Evolutionary conservation across 2,329 filamentous ascomycete genomes (phyloP).

Genomic region (Fusarium sp.): DNA sequence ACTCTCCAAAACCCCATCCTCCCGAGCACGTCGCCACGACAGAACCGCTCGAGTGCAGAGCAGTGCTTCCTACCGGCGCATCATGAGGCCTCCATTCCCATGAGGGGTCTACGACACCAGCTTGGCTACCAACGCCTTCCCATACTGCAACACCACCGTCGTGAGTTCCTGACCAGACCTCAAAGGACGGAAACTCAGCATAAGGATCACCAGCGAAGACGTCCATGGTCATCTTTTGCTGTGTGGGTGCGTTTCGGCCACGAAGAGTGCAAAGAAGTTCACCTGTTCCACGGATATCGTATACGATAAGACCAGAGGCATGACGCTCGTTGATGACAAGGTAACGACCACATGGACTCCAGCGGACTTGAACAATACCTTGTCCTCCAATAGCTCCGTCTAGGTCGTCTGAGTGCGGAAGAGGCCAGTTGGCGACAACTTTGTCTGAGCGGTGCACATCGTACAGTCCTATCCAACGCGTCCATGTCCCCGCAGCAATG

Average conservation of each 20-base stretch:
- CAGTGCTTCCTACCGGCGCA: conserved; percentile 64
- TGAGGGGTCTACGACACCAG: conserved; percentile 60
- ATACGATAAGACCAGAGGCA: conserved; percentile 69
- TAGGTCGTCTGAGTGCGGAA: conserved; percentile 72
- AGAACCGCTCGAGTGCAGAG: conserved; percentile 68
- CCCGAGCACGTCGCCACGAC: conserved; percentile 71
- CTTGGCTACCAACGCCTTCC: conserved; percentile 67
- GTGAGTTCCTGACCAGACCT: conserved; percentile 73
- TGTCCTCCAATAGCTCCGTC: conserved; percentile 73
- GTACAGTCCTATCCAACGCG: conserved; percentile 73
- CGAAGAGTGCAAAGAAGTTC: conserved; percentile 68
- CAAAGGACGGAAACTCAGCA: conserved; percentile 61
- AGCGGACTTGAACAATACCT: conserved; percentile 73
- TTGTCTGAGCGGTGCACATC: conserved; percentile 69
- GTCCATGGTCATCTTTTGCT: conserved; percentile 71
- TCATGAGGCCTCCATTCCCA: conserved; percentile 67
- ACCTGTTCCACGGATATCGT: conserved; percentile 73
- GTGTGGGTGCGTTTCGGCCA: conserved; percentile 65
- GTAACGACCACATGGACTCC: conserved; percentile 76
- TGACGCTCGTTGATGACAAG: conserved; percentile 74
- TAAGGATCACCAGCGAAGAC: conserved; percentile 62
- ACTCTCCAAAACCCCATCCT: conserved; percentile 59
- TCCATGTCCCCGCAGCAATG: conserved; percentile 75
- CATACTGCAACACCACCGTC: conserved; percentile 71
- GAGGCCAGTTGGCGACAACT: conserved; percentile 71